Conservation (phyloP, 257 asterid species). For the Lavandula angustifolia region DNA sequence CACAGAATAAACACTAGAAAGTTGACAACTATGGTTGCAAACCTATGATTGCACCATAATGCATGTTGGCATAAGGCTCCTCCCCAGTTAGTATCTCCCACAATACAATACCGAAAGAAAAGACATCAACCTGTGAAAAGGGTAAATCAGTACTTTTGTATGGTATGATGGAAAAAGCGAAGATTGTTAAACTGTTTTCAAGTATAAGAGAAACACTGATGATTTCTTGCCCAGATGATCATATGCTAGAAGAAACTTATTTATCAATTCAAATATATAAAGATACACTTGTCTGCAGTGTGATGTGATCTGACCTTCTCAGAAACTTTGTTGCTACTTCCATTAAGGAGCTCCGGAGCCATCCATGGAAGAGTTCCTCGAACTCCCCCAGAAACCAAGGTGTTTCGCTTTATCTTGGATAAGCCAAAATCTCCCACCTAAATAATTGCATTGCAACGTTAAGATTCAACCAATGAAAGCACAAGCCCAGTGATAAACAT, state of each 20-base stretch:
- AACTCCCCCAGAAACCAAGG: conserved; percentile 96
- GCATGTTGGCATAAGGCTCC: conserved; percentile 97
- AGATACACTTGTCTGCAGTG: conserved; percentile 4
- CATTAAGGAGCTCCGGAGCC: conserved; percentile 94
- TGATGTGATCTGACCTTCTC: conserved; percentile 64
- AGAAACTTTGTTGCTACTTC: conserved; percentile 79
- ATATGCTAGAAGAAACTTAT: not conserved
- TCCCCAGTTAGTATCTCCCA: conserved; percentile 99
- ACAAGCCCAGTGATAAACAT: not conserved
- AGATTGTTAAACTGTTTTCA: too few relatives aligned
- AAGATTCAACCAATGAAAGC: conserved; percentile 24
- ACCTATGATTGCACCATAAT: conserved; percentile 91
- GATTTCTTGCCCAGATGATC: too few relatives aligned
- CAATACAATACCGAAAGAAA: conserved; percentile 89
- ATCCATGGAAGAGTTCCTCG: conserved; percentile 97
- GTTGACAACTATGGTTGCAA: conserved; percentile 11
- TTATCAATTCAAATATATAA: conserved; percentile 17
- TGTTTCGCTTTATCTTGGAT: conserved; percentile 81
- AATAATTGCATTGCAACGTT: conserved; percentile 32
- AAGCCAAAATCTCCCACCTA: conserved; percentile 98
- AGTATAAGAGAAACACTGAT: too few relatives aligned
- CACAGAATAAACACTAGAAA: not conserved
- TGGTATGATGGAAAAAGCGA: too few relatives aligned
- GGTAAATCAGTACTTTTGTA: conserved; percentile 21
- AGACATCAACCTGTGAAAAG: conserved; percentile 75